Evolutionary conservation across 805 yeast species (phyloP).

Genomic region (Teunomyces gatunensis): DNA sequence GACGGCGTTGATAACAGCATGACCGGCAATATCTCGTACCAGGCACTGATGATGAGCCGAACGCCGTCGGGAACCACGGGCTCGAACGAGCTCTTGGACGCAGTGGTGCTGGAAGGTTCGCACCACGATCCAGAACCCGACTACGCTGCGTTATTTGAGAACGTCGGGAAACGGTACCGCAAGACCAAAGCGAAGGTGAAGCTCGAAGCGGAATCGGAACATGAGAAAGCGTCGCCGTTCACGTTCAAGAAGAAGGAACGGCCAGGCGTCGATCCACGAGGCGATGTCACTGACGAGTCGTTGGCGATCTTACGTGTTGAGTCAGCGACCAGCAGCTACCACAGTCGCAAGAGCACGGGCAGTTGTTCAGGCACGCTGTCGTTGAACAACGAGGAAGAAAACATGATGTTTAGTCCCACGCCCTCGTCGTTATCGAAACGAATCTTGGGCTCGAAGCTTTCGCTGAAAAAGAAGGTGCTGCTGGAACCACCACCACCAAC

Average conservation of each 20-base stretch:
- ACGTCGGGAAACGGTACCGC: slow-evolving; percentile 38
- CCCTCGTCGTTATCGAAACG: slow-evolving; percentile 25
- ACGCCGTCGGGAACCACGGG: slow-evolving; percentile 20
- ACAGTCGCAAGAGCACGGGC: neutral
- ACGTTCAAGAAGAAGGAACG: neutral
- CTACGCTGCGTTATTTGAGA: slow-evolving; percentile 43
- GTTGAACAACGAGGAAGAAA: neutral
- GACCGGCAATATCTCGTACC: slow-evolving; percentile 7
- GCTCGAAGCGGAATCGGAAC: slow-evolving; percentile 13
- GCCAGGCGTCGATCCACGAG: neutral
- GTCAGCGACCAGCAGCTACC: neutral
- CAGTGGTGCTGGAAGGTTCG: slow-evolving; percentile 16
- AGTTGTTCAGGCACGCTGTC: neutral
- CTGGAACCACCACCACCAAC: slow-evolving; percentile 1
- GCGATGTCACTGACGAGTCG: neutral
- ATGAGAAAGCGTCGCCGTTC: slow-evolving; percentile 5
- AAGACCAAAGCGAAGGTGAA: slow-evolving; percentile 25
- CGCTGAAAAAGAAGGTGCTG: slow-evolving; percentile 25
- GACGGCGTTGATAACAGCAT: slow-evolving; percentile 8
- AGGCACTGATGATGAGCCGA: slow-evolving; percentile 15
- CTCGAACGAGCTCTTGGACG: slow-evolving; percentile 9
- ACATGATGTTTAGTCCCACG: neutral
- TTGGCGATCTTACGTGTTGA: neutral
- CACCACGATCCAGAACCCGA: slow-evolving; percentile 40
- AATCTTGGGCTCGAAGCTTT: slow-evolving; percentile 38